phyloP scores from a whole-genome alignment of 2,329 filamentous ascomycete species.

The Aureobasidium sp. region DNA sequence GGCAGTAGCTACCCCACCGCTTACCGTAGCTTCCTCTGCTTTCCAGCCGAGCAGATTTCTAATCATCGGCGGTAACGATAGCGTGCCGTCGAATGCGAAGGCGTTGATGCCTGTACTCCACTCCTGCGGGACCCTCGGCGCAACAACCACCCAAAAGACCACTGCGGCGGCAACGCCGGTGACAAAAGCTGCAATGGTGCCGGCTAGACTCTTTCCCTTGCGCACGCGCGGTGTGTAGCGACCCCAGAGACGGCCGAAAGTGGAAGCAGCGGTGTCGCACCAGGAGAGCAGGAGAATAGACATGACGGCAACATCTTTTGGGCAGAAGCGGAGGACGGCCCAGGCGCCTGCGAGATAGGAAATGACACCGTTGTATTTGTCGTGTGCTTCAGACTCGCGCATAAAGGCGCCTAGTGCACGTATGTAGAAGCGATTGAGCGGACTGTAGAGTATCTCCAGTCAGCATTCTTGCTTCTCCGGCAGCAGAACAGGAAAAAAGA shows the following conservation, averaged over 20 bases:
- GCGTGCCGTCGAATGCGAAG: conserved; percentile 72
- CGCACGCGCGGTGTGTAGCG: conserved; percentile 79
- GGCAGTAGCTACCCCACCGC: conserved; percentile 63
- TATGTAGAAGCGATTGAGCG: conserved; percentile 83
- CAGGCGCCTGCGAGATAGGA: conserved; percentile 91
- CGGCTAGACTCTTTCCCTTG: conserved; percentile 83
- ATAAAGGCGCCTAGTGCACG: conserved; percentile 78
- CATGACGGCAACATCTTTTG: conserved; percentile 88
- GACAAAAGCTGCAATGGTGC: conserved; percentile 72
- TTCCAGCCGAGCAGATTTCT: conserved; percentile 54
- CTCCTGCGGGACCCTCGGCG: conserved; percentile 40
- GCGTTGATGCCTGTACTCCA: conserved; percentile 40
- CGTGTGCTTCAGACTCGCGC: conserved; percentile 83
- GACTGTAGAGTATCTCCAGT: conserved; percentile 19
- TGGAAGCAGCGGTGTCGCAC: conserved; percentile 96
- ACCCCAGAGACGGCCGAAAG: conserved; percentile 83
- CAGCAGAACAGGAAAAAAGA: neutral
- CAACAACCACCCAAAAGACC: conserved; percentile 82
- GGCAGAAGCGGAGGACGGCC: conserved; percentile 74
- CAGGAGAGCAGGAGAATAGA: conserved; percentile 85
- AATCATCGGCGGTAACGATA: conserved; percentile 55
- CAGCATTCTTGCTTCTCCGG: neutral
- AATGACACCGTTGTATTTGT: conserved; percentile 92
- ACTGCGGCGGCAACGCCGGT: conserved; percentile 75
- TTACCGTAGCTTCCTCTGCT: conserved; percentile 50